phyloP scores from a whole-genome alignment of 495 filamentous ascomycete genomes.

The Hypomontagnella monticulosa region DNA sequence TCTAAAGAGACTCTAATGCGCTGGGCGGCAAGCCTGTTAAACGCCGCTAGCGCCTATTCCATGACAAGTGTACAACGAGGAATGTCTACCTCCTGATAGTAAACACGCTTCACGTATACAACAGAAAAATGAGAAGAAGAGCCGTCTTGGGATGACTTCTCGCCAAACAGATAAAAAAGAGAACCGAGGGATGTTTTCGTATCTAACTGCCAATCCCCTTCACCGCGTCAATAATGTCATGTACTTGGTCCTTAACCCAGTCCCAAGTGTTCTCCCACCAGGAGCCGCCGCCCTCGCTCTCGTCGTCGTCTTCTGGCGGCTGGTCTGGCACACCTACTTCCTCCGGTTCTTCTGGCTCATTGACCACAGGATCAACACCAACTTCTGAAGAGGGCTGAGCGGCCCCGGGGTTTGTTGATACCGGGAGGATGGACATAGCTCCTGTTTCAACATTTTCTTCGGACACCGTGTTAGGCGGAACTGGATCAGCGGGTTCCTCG shows the following conservation, averaged over 20 bases:
- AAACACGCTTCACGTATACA: not conserved
- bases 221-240: slow-evolving; percentile 53
- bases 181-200: no score
- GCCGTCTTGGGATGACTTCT: no score
- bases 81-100: no score
- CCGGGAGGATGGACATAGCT: slow-evolving; percentile 25
- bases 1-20: no score
- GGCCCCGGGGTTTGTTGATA: slow-evolving; percentile 14
- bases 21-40: no score
- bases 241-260: slow-evolving; percentile 60
- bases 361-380: slow-evolving; percentile 26
- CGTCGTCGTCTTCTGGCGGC: slow-evolving; percentile 34
- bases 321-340: slow-evolving; percentile 31
- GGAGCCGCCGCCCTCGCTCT: slow-evolving; percentile 22
- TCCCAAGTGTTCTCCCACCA: slow-evolving; percentile 53
- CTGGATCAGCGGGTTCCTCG: slow-evolving; percentile 50
- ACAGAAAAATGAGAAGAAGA: no score
- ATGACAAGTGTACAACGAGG: no score
- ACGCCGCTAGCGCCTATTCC: no score
- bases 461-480: slow-evolving; percentile 24
- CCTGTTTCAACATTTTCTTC: slow-evolving; percentile 24
- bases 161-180: not conserved
- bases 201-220: slow-evolving; percentile 28
- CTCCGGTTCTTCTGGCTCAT: slow-evolving; percentile 16
- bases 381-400: slow-evolving; percentile 23